Base-by-base conservation (phyloP, 1,284 basidiomycete species). In the Pterulicium gracile region DNA sequence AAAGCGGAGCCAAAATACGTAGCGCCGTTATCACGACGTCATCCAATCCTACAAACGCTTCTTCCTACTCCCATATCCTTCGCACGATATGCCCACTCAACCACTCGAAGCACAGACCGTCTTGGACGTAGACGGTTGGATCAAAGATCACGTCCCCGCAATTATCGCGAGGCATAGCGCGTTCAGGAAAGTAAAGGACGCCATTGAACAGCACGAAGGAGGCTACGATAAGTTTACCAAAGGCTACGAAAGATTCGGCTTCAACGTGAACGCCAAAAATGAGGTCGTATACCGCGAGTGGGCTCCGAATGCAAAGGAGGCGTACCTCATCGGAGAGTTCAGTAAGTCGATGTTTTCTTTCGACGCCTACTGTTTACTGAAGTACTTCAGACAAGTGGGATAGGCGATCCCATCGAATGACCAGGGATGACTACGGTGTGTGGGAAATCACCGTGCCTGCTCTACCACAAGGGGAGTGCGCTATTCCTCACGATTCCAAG, bases 401-500 rank as follows among this genome's bases (percentile, higher is more conserved):
- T 55, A 81, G 92, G 53, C 66, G 73, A 3, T 77, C 86, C 14
- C 88, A 94, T 61, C 80, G 81, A 3, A 89, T 98, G 91, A 80
- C 67, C 46, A 92, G 81, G 67, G 72, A 92, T 57, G 58, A 78
- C n/a, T 98, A 79, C 61, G 95, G 95, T 43, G 78, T 96, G n/a
- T 98, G 91, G 88, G 86, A 89, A 61, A 81, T 93, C 51, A 77
- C 70, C 24, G 56, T 98, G 2, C 84, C 88, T n/a, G 77, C 91
- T 19, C 68, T 68, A 32, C 63, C 72, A 24, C 65, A 74, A 7
- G 90, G 90, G 2, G 69, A 75, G 44, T 87, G 85, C 56, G 84
- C 84, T 15, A 96, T 98, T 55, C 83, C 88, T 22, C 95, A 98
- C 61, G 89, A 97, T 63, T 88, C 88, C 46, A 97, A 94, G 69